Evolutionary conservation across 257 asterid species (phyloP).

Genomic region (Ilex aquifolium): DNA sequence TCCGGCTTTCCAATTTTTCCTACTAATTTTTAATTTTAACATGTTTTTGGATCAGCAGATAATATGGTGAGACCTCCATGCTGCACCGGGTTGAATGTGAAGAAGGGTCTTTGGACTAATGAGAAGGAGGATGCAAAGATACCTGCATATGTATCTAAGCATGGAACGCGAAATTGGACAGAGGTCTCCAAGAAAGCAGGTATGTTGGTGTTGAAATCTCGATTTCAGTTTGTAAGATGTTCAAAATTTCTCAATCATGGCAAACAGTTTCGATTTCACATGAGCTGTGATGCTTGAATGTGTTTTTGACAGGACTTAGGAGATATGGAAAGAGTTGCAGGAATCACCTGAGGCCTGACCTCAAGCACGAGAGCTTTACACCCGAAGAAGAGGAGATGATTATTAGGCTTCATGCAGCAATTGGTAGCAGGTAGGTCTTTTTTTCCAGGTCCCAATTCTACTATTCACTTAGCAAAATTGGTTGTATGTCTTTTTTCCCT

Average conservation of each 20-base stretch:
- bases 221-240: not conserved
- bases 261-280: not conserved
- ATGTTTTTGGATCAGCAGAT: not conserved
- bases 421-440: slow-evolving; percentile 71
- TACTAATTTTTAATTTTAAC: too few relatives aligned
- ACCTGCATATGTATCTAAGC: slow-evolving; percentile 25
- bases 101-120: slow-evolving; percentile 28
- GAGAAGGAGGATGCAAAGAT: slow-evolving; percentile 31
- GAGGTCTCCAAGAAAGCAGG: slow-evolving; percentile 53
- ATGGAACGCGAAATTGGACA: slow-evolving; percentile 41
- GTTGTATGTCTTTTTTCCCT: too few relatives aligned
- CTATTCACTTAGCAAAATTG: too few relatives aligned
- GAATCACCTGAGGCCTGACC: slow-evolving; percentile 30
- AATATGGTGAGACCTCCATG: slow-evolving; percentile 48
- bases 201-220: not conserved
- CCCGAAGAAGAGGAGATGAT: slow-evolving; percentile 83
- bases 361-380: slow-evolving; percentile 48
- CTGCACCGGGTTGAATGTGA: slow-evolving; percentile 32
- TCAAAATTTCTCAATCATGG: not conserved
- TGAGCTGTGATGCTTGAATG: not conserved
- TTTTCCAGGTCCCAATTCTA: not conserved
- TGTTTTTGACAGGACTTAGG: slow-evolving; percentile 35
- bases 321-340: slow-evolving; percentile 51
- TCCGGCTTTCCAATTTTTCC: too few relatives aligned
- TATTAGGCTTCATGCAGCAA: slow-evolving; percentile 74